Conservation (phyloP, 1,284 basidiomycete genomes). For the Pascua guehoae region DNA sequence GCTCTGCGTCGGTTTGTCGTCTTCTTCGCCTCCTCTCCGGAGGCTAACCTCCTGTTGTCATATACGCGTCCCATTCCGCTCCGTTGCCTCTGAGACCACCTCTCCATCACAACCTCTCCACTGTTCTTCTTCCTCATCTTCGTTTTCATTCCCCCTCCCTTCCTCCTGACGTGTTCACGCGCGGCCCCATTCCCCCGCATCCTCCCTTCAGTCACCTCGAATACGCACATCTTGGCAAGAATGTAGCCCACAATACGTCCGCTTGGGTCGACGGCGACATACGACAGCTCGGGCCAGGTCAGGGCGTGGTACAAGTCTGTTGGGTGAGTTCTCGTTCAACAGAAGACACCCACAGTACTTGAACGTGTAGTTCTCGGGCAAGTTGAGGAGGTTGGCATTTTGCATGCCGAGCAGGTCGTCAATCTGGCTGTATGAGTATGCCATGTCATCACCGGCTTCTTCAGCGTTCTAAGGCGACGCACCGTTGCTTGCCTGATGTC, state of each 20-base stretch:
- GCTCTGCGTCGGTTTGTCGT: too few relatives aligned
- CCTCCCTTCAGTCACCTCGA: too few relatives aligned
- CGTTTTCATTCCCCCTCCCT: too few relatives aligned
- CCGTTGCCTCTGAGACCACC: too few relatives aligned
- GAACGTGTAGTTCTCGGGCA: conserved; percentile 83
- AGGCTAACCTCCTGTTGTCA: too few relatives aligned
- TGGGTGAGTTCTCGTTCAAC: background rate
- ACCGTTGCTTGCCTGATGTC: conserved; percentile 54
- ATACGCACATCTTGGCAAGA: conserved; percentile 78
- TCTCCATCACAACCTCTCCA: too few relatives aligned
- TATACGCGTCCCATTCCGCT: too few relatives aligned
- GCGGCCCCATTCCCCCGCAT: too few relatives aligned
- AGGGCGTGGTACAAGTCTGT: conserved; percentile 82
- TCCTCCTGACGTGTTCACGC: too few relatives aligned
- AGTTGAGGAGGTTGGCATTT: conserved; percentile 79
- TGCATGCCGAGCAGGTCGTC: conserved; percentile 82
- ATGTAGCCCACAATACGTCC: conserved; percentile 93
- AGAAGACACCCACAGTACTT: conserved; percentile 67
- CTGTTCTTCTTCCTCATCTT: too few relatives aligned
- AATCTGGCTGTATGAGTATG: conserved; percentile 32
- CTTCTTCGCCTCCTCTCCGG: too few relatives aligned
- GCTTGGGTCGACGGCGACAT: conserved; percentile 84
- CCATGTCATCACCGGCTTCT: background rate
- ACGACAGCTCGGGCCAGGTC: conserved; percentile 91
- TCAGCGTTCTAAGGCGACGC: conserved; percentile 6